These are phyloP conservation scores for Juncus effusus DNA, from an alignment of 176 grass and related monocot genomes.

Conservation along the genomic window DNA sequence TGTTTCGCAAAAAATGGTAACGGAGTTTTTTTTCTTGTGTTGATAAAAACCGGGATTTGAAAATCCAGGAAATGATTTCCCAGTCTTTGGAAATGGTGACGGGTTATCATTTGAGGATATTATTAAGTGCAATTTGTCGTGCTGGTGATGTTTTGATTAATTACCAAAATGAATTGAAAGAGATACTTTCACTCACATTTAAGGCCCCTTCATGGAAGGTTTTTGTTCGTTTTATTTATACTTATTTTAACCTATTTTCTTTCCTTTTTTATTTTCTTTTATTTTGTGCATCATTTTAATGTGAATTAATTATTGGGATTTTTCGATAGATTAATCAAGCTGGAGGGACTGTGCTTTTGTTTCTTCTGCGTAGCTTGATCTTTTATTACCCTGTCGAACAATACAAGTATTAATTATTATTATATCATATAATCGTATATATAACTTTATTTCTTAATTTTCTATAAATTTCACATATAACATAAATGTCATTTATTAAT, in stretches of 20 bases:
- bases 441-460: not conserved
- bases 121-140: conserved; percentile 70
- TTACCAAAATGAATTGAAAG: conserved; percentile 63
- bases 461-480: not conserved
- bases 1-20: no score
- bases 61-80: conserved; percentile 71
- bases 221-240: not conserved
- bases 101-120: conserved; percentile 80
- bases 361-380: conserved; percentile 65
- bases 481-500: not conserved
- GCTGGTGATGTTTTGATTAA: conserved; percentile 53
- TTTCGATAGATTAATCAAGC: conserved; percentile 67
- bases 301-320: not conserved
- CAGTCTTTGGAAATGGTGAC: conserved; percentile 73
- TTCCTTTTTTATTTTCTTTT: no score
- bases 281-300: not conserved
- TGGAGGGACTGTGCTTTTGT: conserved; percentile 75
- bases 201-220: conserved; percentile 95
- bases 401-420: conserved; percentile 51
- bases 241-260: no score
- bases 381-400: conserved; percentile 78
- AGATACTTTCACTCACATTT: conserved; percentile 64
- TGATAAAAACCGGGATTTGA: not conserved
- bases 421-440: no score
- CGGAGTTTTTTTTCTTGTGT: no score